A percentile compares a stretch with the other conserved stretches of the same genome.
These are phyloP conservation scores for Globisporangium viniferum DNA, from an alignment of 352 stramenopile species.

Conservation along the genomic window DNA sequence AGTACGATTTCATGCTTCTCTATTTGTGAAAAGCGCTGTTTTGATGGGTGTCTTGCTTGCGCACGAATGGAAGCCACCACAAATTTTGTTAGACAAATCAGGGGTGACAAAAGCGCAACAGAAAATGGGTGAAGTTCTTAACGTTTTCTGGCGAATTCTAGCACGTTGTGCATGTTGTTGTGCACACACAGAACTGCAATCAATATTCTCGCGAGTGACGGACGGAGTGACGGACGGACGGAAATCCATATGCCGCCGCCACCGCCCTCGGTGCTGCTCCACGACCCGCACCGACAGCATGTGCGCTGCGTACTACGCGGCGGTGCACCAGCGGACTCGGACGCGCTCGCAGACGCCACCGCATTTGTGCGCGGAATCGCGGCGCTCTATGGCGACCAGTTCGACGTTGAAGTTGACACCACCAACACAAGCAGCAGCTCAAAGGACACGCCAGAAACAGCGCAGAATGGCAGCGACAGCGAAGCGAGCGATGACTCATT, in stretches of 20 bases:
- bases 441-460: not conserved
- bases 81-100: constrained; percentile 3
- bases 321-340: too few species aligned
- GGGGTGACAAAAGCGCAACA: not conserved
- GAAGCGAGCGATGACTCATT: not conserved
- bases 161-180: not conserved
- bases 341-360: constrained; percentile 7
- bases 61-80: not conserved
- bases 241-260: not conserved
- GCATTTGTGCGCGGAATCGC: constrained; percentile 51
- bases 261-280: not conserved
- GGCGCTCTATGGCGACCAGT: constrained; percentile 46
- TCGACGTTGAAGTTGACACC: constrained; percentile 31
- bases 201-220: too few species aligned
- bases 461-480: too few species aligned
- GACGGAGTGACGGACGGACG: too few species aligned
- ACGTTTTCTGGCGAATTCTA: not conserved
- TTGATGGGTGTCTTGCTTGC: constrained; percentile 17
- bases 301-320: constrained; percentile 1
- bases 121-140: not conserved
- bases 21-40: not conserved
- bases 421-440: not conserved
- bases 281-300: not conserved
- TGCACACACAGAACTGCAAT: not conserved
- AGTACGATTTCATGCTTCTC: not conserved